Percentiles rank a stretch among this genome's conserved stretches.
phyloP scores from a whole-genome alignment of 2,329 filamentous ascomycete species.

The Alternaria sp. region DNA sequence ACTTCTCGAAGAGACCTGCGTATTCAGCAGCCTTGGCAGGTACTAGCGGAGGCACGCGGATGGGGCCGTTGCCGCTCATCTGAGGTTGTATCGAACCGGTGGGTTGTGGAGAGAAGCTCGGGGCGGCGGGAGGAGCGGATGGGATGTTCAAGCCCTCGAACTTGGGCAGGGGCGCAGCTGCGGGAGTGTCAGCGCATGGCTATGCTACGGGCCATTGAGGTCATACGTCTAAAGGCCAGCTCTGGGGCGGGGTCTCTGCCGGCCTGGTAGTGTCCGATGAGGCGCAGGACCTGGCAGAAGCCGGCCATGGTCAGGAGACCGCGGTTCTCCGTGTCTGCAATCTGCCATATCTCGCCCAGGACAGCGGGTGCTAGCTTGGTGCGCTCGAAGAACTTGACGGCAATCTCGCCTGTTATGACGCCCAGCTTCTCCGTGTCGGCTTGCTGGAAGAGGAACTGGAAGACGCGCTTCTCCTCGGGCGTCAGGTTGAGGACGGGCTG shows the following conservation, averaged over 20 bases:
- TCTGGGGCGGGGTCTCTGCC: conserved; percentile 81
- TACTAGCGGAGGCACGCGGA: conserved; percentile 86
- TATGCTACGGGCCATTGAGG: not conserved
- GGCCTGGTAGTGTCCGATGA: conserved; percentile 95
- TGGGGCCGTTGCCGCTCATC: conserved; percentile 61
- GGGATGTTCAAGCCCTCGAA: conserved; percentile 77
- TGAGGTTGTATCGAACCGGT: conserved; percentile 47
- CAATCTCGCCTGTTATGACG: conserved; percentile 93
- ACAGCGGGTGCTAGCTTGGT: conserved; percentile 85
- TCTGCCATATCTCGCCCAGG: conserved; percentile 98
- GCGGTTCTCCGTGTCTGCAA: conserved; percentile 95
- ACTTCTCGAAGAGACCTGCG: conserved; percentile 86
- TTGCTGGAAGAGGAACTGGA: conserved; percentile 89
- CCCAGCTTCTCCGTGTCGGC: conserved; percentile 91
- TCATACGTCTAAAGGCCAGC: conserved; percentile 76
- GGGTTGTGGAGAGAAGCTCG: conserved; percentile 51
- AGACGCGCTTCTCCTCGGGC: conserved; percentile 90
- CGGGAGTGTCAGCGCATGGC: conserved; percentile 29
- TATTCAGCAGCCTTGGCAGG: conserved; percentile 92
- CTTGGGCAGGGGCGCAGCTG: conserved; percentile 82
- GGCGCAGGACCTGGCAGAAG: conserved; percentile 88
- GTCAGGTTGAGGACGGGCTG: conserved; percentile 79
- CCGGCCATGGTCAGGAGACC: conserved; percentile 91
- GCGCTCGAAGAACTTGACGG: conserved; percentile 97
- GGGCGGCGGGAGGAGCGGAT: conserved; percentile 58